Conservation (phyloP, 2,329 filamentous ascomycete species). For the Cordyceps militaris region DNA sequence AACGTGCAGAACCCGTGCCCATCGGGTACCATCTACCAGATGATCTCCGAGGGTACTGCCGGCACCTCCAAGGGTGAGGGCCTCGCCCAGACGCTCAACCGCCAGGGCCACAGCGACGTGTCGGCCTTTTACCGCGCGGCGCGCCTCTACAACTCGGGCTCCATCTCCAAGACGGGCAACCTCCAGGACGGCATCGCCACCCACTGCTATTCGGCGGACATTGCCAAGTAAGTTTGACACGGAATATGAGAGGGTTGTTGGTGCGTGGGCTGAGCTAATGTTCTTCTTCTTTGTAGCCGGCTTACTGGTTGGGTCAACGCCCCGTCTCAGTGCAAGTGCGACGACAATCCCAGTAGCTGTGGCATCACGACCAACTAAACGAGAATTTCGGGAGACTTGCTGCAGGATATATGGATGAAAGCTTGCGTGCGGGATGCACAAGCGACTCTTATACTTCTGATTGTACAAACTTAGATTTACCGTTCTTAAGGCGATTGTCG, state of each 20-base stretch:
- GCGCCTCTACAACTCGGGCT: conserved; percentile 45
- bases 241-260: neutral
- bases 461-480: neutral
- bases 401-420: neutral
- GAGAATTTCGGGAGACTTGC: neutral
- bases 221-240: conserved; percentile 27
- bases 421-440: neutral
- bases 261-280: neutral
- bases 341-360: conserved; percentile 16
- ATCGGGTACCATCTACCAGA: conserved; percentile 20
- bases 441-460: neutral
- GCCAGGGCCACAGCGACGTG: conserved; percentile 24
- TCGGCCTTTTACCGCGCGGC: conserved; percentile 39
- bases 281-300: conserved; percentile 9
- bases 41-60: conserved; percentile 33
- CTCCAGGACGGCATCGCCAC: conserved; percentile 36
- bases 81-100: conserved; percentile 30
- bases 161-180: conserved; percentile 26
- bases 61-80: conserved; percentile 37
- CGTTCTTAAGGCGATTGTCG: neutral
- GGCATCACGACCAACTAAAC: conserved; percentile 12
- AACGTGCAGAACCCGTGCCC: conserved; percentile 21
- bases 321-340: conserved; percentile 16
- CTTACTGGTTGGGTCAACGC: conserved; percentile 19
- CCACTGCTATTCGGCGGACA: conserved; percentile 43